Base-by-base conservation (phyloP, 2,329 filamentous ascomycete species). In the Calonectria montana region DNA sequence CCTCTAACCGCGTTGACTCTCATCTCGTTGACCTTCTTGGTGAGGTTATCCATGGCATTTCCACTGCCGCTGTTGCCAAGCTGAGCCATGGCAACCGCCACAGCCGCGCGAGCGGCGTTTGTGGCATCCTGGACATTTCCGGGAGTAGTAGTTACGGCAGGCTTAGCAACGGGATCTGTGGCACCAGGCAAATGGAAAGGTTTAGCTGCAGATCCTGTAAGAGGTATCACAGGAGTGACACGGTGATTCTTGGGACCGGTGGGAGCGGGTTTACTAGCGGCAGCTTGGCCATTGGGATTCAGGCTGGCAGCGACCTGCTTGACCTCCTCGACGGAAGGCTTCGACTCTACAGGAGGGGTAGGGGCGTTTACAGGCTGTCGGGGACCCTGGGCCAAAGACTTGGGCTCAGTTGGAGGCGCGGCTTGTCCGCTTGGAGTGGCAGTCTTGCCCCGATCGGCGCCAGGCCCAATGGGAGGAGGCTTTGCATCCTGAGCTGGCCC, bases 11-110 rank as follows among this genome's bases (percentile, higher is more conserved):
- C 91, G 71, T 91, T 91, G 4, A 91, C 85, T 70, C 93, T 89
- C 93, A 96, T 94, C 79, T 95, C 93, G 70, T 93, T 91, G 39
- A 96, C 92, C 81, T 93, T 93, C 80, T 90, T 92, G 1, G 92
- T 91, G 70, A 96, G 81, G 75, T 94, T 94, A 75, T 95, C 93
- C 80, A 94, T 87, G 2, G 87, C 85, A 21, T 85, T 89, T 35
- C 83, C 84, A 39, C 84, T 86, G 15, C 84, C 86, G 15, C 79
- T 78, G 35, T 83, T 83, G 6, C 83, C 84, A 4, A 96, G 87
- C 79, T 94, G 93, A 1, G 93, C 92, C 92, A 95, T 95, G 2
- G 94, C 94, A 47, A 93, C 90, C 65, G 93, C 93, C n/a, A 95
- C 94, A 10, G 94, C 94, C 35, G 93, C 93, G 77, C 91, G 92